phyloP scores from a whole-genome alignment of 2,329 filamentous ascomycete genomes.

The Macroventuria anomochaeta region DNA sequence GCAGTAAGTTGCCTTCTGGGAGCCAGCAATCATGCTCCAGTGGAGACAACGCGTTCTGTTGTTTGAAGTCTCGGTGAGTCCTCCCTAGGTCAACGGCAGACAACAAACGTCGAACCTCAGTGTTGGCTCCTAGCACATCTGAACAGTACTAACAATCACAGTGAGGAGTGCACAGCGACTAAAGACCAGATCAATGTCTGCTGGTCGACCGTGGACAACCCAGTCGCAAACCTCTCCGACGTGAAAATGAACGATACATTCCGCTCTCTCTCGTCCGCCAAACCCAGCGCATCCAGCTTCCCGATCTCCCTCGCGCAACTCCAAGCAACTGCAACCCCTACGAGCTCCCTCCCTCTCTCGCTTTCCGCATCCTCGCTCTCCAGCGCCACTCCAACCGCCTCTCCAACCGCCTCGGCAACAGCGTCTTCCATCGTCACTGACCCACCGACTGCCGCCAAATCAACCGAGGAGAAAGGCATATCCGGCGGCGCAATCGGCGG shows the following conservation, averaged over 20 bases:
- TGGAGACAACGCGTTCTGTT: slow-evolving; percentile 22
- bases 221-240: slow-evolving; percentile 15
- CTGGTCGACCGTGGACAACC: slow-evolving; percentile 22
- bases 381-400: background rate
- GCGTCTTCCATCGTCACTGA: background rate
- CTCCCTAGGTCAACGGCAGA: background rate
- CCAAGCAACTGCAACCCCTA: slow-evolving; percentile 11
- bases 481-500: slow-evolving; percentile 26
- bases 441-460: background rate
- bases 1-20: slow-evolving; percentile 11
- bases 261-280: slow-evolving; percentile 21
- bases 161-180: slow-evolving; percentile 28
- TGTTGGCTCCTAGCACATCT: too few species aligned
- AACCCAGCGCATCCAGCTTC: slow-evolving; percentile 12
- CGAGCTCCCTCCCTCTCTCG: slow-evolving; percentile 1
- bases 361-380: slow-evolving; percentile 2
- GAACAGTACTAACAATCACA: slow-evolving; percentile 14
- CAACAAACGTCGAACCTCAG: too few species aligned
- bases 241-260: slow-evolving; percentile 21
- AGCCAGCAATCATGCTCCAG: slow-evolving; percentile 19
- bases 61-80: slow-evolving; percentile 21
- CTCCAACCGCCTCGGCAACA: background rate
- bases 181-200: slow-evolving; percentile 27
- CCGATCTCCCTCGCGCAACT: slow-evolving; percentile 10
- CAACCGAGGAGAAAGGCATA: slow-evolving; percentile 9